These are phyloP conservation scores for Anisodus acutangulus DNA, from an alignment of 257 asterid genomes.

Conservation along the genomic window DNA sequence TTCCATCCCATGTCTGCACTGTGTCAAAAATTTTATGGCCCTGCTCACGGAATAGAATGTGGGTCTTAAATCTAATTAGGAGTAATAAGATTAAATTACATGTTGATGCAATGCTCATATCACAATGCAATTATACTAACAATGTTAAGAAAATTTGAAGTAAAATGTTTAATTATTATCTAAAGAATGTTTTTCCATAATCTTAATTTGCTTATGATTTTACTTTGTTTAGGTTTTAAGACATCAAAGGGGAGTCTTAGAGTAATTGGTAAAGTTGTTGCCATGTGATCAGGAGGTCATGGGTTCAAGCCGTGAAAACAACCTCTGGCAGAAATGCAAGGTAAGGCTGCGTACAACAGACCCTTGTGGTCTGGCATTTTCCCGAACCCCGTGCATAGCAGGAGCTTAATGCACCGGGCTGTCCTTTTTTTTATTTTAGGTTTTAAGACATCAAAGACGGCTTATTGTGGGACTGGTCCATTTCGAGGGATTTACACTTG, in stretches of 20 bases:
- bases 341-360: no score
- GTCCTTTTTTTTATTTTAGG: no score
- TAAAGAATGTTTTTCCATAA: not conserved
- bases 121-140: not conserved
- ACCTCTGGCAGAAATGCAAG: no score
- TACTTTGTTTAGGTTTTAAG: slow-evolving; percentile 49
- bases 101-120: not conserved
- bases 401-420: no score
- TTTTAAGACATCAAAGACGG: slow-evolving; percentile 37
- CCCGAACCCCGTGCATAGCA: no score
- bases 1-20: not conserved
- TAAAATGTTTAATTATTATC: not conserved
- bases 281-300: no score
- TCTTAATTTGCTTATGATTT: not conserved
- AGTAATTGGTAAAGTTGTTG: no score
- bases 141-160: not conserved
- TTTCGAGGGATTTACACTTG: slow-evolving; percentile 53
- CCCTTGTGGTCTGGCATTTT: no score
- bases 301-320: no score
- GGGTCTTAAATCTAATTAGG: not conserved
- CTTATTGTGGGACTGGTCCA: slow-evolving; percentile 65
- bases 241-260: slow-evolving; percentile 7
- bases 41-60: not conserved
- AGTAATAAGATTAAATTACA: no score
- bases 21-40: not conserved